Base-by-base conservation (phyloP, 176 grass and related monocot genomes). In the Raddia guianensis region DNA sequence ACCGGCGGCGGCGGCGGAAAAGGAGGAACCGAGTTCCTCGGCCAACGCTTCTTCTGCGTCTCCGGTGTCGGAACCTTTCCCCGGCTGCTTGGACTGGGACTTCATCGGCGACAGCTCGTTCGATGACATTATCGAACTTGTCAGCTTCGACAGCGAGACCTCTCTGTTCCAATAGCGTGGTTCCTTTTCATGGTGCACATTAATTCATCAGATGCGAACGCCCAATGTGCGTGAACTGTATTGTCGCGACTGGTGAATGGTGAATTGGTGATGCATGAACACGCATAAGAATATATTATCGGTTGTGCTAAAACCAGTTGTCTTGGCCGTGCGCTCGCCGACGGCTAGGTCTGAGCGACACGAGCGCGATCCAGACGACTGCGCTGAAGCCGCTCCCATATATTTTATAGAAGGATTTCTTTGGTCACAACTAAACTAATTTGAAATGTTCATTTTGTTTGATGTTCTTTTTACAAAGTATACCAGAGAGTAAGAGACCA, bases 51-150 rank as follows among this genome's bases (percentile, higher is more conserved):
- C 68, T 9, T 48, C 19, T 49, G 12, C 40, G 5, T 73, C 60
- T 13, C 68, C 37, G 0, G 40, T 43, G 15, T n/a, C 72, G 68
- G 76, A 74, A 8, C 19, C 57, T 47, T 73, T 79, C 21, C 1
- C 60, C 40, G 2, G 44, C n/a, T 66, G 15, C 49, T 57, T 65
- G 21, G 76, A 73, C 14, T 74, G 67, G 68, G 84, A 74, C 71
- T 19, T 8, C 40, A 48, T 72, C 50, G 42, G 11, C 4, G 76
- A 73, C 13, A 45, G 47, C 67, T 78, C 68, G 20, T 73, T 79
- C n/a, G 48, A 79, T 55, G 34, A 59, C 44, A 18, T 66, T 5
- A 8, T 16, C 43, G 59, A 49, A 2, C 56, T 66, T 10, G 20
- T 74, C 12, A 18, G 5, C 16, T 56, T 66, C 2, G 47, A 78